phyloP scores from a whole-genome alignment of 768 basidiomycete genomes.

The Suillus subalutaceus region DNA sequence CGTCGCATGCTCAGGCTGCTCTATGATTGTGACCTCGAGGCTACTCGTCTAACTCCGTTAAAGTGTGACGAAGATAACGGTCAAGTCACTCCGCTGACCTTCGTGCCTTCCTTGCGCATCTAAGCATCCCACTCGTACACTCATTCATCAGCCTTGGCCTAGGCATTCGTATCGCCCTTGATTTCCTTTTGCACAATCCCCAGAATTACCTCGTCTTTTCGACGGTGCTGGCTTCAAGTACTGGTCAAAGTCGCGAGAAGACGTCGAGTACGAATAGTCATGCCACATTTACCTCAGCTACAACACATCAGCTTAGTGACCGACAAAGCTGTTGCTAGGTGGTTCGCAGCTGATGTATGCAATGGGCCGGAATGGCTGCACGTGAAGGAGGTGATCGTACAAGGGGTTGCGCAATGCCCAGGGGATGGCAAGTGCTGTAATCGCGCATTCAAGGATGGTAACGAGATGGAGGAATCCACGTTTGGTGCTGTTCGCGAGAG shows the following conservation, averaged over 20 bases:
- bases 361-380: neutral
- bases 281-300: neutral
- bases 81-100: neutral
- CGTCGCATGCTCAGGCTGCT: too few relatives aligned
- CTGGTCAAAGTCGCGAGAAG: neutral
- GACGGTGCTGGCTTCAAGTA: neutral
- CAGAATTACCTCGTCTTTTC: neutral
- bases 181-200: neutral
- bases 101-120: neutral
- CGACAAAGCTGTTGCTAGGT: neutral
- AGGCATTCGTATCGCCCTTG: neutral
- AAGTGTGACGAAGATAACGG: neutral
- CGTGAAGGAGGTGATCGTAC: neutral
- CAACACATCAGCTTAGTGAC: neutral
- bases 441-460: constrained; percentile 8
- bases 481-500: constrained; percentile 3
- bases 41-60: too few relatives aligned
- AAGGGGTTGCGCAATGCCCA: neutral
- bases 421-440: neutral
- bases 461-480: constrained; percentile 4
- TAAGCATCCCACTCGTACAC: neutral
- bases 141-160: neutral
- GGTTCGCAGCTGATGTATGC: neutral
- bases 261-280: neutral
- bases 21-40: too few relatives aligned